These are phyloP conservation scores for Claviceps sorghi DNA, from an alignment of 2,329 filamentous ascomycete species.

Conservation along the genomic window DNA sequence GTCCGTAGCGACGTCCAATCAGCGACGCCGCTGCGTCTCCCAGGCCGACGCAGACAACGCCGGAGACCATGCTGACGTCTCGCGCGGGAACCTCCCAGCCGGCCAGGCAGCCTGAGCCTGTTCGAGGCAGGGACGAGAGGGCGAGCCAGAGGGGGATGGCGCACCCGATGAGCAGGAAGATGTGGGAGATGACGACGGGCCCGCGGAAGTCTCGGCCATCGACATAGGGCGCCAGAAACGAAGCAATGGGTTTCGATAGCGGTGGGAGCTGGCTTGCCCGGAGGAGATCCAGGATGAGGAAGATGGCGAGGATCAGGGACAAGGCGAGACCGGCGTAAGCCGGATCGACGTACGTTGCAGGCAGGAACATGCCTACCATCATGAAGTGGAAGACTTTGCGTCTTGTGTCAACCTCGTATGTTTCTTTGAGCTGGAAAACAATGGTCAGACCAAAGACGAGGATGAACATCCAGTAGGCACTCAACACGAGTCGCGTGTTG, in stretches of 20 bases:
- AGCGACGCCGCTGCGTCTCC: conserved; percentile 88
- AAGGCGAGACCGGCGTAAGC: conserved; percentile 68
- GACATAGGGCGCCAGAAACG: conserved; percentile 84
- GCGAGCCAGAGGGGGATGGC: conserved; percentile 89
- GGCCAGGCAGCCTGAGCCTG: conserved; percentile 36
- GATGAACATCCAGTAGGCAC: conserved; percentile 57
- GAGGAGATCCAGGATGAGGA: conserved; percentile 77
- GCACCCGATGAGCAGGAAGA: conserved; percentile 89
- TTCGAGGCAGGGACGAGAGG: conserved; percentile 52
- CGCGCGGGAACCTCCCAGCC: conserved; percentile 64
- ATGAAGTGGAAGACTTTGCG: conserved; percentile 97
- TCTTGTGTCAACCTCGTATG: conserved; percentile 86
- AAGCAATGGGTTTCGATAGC: conserved; percentile 68
- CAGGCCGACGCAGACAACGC: conserved; percentile 86
- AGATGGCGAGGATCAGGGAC: conserved; percentile 64
- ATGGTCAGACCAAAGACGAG: conserved; percentile 57
- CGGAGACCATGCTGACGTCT: conserved; percentile 81
- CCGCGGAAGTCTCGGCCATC: conserved; percentile 87
- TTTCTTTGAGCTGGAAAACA: conserved; percentile 58
- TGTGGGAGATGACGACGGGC: conserved; percentile 88
- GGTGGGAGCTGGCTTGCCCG: conserved; percentile 85
- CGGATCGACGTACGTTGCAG: conserved; percentile 75
- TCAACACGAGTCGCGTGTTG: conserved; percentile 66
- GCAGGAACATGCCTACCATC: conserved; percentile 93
- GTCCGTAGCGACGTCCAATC: conserved; percentile 73